Base-by-base conservation (phyloP, 2,329 filamentous ascomycete genomes). In the Nemania bipapillata region DNA sequence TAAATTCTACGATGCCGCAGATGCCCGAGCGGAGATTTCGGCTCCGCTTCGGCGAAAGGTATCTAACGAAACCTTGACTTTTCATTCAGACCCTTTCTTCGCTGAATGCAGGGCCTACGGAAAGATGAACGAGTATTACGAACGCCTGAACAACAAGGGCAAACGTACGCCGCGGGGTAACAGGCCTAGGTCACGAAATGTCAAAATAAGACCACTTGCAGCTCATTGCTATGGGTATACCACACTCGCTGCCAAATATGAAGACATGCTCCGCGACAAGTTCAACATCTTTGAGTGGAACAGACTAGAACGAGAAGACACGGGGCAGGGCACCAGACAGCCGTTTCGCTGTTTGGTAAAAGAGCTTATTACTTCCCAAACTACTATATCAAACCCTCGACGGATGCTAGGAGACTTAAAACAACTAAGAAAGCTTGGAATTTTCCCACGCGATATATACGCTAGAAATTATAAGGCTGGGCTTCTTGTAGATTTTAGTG, bases 41-140 rank as follows among this genome's bases (percentile, higher is more conserved):
- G 4, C 0, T 26, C 15, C 28, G 30, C 22, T 17, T 1, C 3
- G 30, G 11, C 15, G 53, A 42, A 24, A 40, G 17, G 22, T 52
- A 30, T 52, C 62, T 42, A 12, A 64, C 30, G 53, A 57, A 24
- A 58, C 30, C 3, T 22, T 64, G 15, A 30, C 62, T 8, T 58
- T 64, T 53, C 62, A 64, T 42, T 22, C 53, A 7, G 62, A 64
- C 54, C 62, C 62, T 3, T 64, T 64, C 20, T 64, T 64, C 20
- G 62, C 62, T 15, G 62, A 64, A 58, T 64, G 62, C 20, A 64
- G 62, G 24, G 62, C 62, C 24, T 64, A 64, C 24, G 54, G 53
- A 28, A 52, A 12, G 15, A 57, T 64, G 7, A 58, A 53, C 11
- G 20, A 52, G 45, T 45, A 58, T 58, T 64, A 64, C 37, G 62